A percentile compares a stretch with the other conserved stretches of the same genome.
Conservation (phyloP, 2,329 filamentous ascomycete species). For the Pseudodiploospora longispora region DNA sequence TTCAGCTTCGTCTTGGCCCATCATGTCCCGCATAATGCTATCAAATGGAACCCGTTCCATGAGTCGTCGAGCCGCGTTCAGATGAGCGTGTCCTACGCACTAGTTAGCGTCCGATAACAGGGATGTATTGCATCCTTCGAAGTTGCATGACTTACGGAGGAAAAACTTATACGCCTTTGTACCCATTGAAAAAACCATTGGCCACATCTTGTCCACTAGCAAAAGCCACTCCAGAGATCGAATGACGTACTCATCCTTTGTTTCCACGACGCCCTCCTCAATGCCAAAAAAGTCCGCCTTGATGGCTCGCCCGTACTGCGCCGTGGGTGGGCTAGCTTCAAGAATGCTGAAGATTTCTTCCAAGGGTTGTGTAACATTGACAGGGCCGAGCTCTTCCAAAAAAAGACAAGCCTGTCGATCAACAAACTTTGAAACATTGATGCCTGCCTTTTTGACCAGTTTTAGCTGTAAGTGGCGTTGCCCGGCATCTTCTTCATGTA, state of each 20-base stretch:
- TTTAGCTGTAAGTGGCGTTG: conserved; percentile 62
- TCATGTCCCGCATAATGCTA: conserved; percentile 37
- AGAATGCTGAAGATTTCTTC: conserved; percentile 44
- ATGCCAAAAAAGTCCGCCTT: conserved; percentile 63
- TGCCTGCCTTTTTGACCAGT: conserved; percentile 65
- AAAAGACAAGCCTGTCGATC: conserved; percentile 54
- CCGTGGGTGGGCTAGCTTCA: conserved; percentile 25
- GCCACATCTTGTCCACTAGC: conserved; percentile 64
- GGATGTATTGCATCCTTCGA: background rate
- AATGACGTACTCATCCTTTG: conserved; percentile 64
- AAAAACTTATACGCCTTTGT: conserved; percentile 75
- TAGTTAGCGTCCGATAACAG: background rate
- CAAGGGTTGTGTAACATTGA: conserved; percentile 25
- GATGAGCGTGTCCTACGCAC: conserved; percentile 36
- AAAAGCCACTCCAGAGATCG: conserved; percentile 79
- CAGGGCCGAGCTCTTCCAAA: conserved; percentile 36
- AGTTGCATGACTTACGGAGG: conserved; percentile 55
- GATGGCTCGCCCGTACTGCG: conserved; percentile 50
- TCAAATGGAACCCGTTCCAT: conserved; percentile 43
- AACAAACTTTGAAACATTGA: conserved; percentile 69
- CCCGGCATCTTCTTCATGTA: conserved; percentile 58
- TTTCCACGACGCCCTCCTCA: conserved; percentile 42
- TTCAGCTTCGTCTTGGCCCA: conserved; percentile 28
- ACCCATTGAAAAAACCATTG: conserved; percentile 59
- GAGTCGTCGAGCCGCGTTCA: conserved; percentile 47